These are phyloP conservation scores for Yamadazyma philogaea DNA, from an alignment of 805 yeast genomes.

Conservation along the genomic window DNA sequence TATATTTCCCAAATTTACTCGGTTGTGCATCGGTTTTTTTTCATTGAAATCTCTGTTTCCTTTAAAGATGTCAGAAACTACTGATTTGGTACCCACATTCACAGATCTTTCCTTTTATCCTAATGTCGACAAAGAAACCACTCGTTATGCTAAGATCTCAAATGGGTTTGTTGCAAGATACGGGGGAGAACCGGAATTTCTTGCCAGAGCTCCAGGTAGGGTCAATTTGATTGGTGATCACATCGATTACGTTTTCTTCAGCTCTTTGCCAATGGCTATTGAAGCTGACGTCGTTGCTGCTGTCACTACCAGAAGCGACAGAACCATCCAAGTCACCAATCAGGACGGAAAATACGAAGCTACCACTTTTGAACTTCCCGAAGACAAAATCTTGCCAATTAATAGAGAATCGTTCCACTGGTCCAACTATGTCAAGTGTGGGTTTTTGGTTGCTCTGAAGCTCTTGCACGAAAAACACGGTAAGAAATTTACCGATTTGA, in stretches of 20 bases:
- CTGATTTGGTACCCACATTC: conserved; percentile 30
- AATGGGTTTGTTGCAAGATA: conserved; percentile 23
- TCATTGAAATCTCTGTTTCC: neutral
- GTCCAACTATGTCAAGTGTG: conserved; percentile 71
- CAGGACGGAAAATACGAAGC: conserved; percentile 33
- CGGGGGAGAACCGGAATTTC: conserved; percentile 38
- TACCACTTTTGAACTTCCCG: conserved; percentile 38
- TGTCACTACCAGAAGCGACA: conserved; percentile 22
- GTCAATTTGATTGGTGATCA: conserved; percentile 76
- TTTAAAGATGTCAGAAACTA: neutral
- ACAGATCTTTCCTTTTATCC: conserved; percentile 35
- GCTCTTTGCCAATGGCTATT: conserved; percentile 73
- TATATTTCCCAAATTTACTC: conserved; percentile 1
- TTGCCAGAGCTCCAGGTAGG: conserved; percentile 70
- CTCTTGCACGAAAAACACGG: conserved; percentile 34
- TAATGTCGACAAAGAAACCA: conserved; percentile 21
- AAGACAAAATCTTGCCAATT: conserved; percentile 42
- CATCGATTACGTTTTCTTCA: conserved; percentile 63
- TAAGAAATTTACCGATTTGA: conserved; percentile 27
- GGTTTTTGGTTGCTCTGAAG: conserved; percentile 56
- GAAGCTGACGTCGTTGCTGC: conserved; percentile 61
- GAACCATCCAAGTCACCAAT: conserved; percentile 26
- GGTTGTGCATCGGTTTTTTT: neutral
- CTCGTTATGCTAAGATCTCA: conserved; percentile 26
- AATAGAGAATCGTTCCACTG: conserved; percentile 52